Evolutionary conservation across 164 flowering plant genomes (phyloP).

Genomic region (Macadamia tetraphylla): DNA sequence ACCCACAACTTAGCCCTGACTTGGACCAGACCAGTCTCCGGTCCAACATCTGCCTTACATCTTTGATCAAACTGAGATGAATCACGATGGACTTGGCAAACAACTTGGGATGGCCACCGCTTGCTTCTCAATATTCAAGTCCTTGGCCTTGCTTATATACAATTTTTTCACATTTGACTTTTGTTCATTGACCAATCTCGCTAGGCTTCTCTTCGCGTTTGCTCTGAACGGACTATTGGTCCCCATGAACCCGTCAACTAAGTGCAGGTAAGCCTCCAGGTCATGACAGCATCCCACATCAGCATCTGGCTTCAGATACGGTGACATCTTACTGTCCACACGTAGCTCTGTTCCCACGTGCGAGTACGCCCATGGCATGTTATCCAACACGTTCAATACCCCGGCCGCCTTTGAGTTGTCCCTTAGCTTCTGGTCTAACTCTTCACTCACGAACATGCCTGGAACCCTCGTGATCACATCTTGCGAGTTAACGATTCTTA

Average conservation of each 20-base stretch:
- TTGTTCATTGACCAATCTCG: no score
- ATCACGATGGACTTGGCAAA: constrained; percentile 40
- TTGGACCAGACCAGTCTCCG: no score
- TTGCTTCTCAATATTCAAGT: no score
- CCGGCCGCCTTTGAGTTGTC: neutral
- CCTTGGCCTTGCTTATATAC: no score
- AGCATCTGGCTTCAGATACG: constrained; percentile 73
- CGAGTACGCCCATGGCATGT: constrained; percentile 64
- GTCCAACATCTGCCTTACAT: neutral
- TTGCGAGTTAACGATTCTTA: constrained; percentile 72
- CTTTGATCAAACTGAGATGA: no score
- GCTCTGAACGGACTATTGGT: constrained; percentile 75
- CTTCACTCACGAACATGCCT: constrained; percentile 50
- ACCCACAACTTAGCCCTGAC: no score
- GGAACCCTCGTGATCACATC: constrained; percentile 81
- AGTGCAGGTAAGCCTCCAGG: constrained; percentile 85
- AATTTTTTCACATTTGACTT: no score
- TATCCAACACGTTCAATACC: constrained; percentile 29
- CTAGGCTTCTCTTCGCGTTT: constrained; percentile 58
- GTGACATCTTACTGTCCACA: constrained; percentile 74
- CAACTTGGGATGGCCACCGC: neutral
- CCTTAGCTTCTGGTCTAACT: constrained; percentile 32
- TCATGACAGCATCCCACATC: constrained; percentile 93
- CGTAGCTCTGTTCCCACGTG: constrained; percentile 81
- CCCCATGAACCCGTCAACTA: constrained; percentile 81